phyloP scores from a whole-genome alignment of 176 grass and related monocot species.

The Juncus inflexus region DNA sequence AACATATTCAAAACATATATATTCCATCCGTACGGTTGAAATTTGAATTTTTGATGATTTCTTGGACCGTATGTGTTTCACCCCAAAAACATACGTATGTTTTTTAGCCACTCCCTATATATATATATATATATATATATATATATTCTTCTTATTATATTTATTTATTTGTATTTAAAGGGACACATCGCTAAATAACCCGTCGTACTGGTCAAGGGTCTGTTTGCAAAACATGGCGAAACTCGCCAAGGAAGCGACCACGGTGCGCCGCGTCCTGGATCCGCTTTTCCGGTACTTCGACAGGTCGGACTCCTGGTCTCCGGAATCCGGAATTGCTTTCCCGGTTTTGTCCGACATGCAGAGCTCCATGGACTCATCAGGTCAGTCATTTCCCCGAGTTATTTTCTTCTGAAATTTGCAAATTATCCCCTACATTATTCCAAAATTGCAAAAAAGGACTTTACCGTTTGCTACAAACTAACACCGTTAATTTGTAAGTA shows the following conservation, averaged over 20 bases:
- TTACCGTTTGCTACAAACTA: not conserved
- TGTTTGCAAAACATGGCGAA: conserved; percentile 91
- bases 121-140: too few relatives aligned
- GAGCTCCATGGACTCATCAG: conserved; percentile 73
- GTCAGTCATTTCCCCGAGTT: conserved; percentile 30
- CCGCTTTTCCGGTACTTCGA: conserved; percentile 84
- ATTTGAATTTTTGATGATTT: too few relatives aligned
- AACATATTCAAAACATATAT: too few relatives aligned
- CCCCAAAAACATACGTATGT: too few relatives aligned
- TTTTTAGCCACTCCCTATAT: too few relatives aligned
- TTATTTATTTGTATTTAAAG: conserved; percentile 29
- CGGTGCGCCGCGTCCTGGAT: conserved; percentile 75
- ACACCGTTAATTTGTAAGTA: conserved; percentile 2
- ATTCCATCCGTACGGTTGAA: too few relatives aligned
- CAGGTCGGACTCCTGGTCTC: conserved; percentile 66
- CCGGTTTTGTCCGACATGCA: conserved; percentile 92
- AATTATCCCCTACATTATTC: too few relatives aligned
- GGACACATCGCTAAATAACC: conserved; percentile 50
- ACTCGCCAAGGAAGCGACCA: conserved; percentile 85
- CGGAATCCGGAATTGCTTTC: conserved; percentile 68
- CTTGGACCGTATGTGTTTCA: too few relatives aligned
- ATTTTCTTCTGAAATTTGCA: conserved; percentile 22
- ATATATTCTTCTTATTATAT: not conserved
- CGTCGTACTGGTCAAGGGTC: conserved; percentile 69
- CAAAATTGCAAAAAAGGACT: conserved; percentile 1